phyloP scores from a whole-genome alignment of 2,329 filamentous ascomycete genomes.

The Alternaria alternata region DNA sequence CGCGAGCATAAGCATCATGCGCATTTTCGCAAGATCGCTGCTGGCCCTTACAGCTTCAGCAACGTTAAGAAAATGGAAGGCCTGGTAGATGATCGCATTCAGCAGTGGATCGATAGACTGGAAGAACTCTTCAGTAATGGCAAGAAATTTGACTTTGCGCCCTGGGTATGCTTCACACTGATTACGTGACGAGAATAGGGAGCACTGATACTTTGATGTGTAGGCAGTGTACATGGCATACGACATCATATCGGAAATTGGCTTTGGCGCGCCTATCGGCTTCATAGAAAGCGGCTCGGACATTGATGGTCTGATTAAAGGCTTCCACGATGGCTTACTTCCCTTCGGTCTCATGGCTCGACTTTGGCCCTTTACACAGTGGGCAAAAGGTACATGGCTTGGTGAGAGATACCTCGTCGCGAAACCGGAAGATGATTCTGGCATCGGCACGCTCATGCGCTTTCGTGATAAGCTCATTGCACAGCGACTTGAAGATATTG shows the following conservation, averaged over 20 bases:
- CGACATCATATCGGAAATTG: conserved; percentile 62
- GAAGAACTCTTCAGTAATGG: conserved; percentile 56
- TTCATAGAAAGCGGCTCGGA: conserved; percentile 63
- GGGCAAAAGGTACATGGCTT: conserved; percentile 63
- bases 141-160: conserved; percentile 62
- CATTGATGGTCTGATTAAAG: conserved; percentile 62
- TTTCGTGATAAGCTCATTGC: conserved; percentile 64
- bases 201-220: not conserved
- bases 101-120: conserved; percentile 61
- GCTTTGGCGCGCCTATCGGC: conserved; percentile 64
- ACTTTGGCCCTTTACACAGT: conserved; percentile 63
- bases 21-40: conserved; percentile 63
- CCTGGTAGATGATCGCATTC: conserved; percentile 61
- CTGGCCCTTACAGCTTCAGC: conserved; percentile 63
- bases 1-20: conserved; percentile 61
- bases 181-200: not conserved
- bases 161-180: conserved; percentile 50
- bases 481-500: conserved; percentile 59
- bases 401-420: conserved; percentile 61
- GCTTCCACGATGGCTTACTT: conserved; percentile 62
- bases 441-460: conserved; percentile 65
- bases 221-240: conserved; percentile 41
- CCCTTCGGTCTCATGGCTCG: conserved; percentile 62
- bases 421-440: conserved; percentile 61
- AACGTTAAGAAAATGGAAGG: conserved; percentile 68